These are phyloP conservation scores for Colletotrichum chrysophilum DNA, from an alignment of 2,329 filamentous ascomycete genomes.

Conservation along the genomic window DNA sequence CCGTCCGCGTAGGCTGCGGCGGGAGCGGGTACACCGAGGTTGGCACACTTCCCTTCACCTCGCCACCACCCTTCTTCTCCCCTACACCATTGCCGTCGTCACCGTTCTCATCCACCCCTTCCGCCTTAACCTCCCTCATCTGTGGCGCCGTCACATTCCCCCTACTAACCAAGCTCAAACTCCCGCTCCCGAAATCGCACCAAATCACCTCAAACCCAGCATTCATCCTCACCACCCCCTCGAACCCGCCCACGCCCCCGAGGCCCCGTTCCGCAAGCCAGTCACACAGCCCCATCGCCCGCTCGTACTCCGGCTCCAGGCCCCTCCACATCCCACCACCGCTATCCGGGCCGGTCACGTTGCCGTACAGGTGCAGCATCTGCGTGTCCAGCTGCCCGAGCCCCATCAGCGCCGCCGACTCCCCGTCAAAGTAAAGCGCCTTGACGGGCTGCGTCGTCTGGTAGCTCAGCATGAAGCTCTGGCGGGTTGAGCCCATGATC, in stretches of 20 bases:
- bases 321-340: constrained; percentile 32
- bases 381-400: constrained; percentile 51
- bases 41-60: neutral
- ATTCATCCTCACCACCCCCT: constrained; percentile 57
- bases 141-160: constrained; percentile 52
- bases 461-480: constrained; percentile 53
- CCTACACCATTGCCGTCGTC: too few species aligned
- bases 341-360: constrained; percentile 39
- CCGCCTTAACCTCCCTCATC: constrained; percentile 23
- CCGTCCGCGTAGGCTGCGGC: constrained; percentile 38
- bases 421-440: constrained; percentile 56
- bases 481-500: constrained; percentile 50
- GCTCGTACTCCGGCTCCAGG: constrained; percentile 50
- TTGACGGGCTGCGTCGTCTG: constrained; percentile 46
- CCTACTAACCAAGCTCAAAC: constrained; percentile 42
- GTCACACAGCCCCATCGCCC: constrained; percentile 50
- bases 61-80: constrained; percentile 6
- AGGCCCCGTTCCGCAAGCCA: constrained; percentile 46
- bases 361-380: constrained; percentile 55
- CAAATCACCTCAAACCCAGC: constrained; percentile 58
- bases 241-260: constrained; percentile 50
- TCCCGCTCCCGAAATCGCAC: constrained; percentile 53
- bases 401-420: constrained; percentile 52
- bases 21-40: constrained; percentile 41
- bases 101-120: neutral